Base-by-base conservation (phyloP, 2,329 filamentous ascomycete species). In the Coniochaeta sp. region DNA sequence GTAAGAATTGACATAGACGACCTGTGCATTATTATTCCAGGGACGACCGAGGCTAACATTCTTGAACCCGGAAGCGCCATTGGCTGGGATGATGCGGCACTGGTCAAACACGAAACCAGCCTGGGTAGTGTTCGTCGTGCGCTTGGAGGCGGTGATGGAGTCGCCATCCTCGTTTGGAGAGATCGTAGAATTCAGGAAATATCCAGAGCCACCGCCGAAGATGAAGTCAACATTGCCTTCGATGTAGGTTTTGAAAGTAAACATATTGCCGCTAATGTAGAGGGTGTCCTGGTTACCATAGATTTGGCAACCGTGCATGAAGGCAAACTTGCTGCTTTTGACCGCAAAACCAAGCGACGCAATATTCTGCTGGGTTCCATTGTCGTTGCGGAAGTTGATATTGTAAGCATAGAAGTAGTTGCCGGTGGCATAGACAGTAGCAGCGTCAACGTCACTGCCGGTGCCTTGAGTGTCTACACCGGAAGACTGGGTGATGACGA, bases 201-300 rank as follows among this genome's bases (percentile, higher is more conserved):
- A 79, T 7, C 69, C 77, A 0, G 75, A 69, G 2, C 76, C 77
- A 28, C 71, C 68, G 10, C 77, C 77, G 65, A 73, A 72, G 8
- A 72, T 78, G 70, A 78, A 77, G 40, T 79, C 74, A 36, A 76
- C 69, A 28, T 74, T 74, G 4, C 73, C 74, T 59, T 73, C 71
- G 36, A 76, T 70, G 60, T 74, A 73, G 8, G 70, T 71, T 62
- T 75, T 74, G 64, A 72, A 75, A 2, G 71, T 69, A 62, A 75
- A 77, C n/a, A 76, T 59, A 50, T 68, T 69, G 3, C 73, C 72
- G 9, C 70, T 73, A 47, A 76, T 69, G 55, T 69, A 65, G 9
- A 76, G 67, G 0, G 73, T 71, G 36, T 76, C 73, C 59, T 75
- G 73, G 61, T 74, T 74, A 14, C 73, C 73, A 73, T 38, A 68